Percentiles rank a stretch among this genome's conserved stretches.
These are phyloP conservation scores for Serendipita vermifera DNA, from an alignment of 768 basidiomycete species.

Conservation along the genomic window DNA sequence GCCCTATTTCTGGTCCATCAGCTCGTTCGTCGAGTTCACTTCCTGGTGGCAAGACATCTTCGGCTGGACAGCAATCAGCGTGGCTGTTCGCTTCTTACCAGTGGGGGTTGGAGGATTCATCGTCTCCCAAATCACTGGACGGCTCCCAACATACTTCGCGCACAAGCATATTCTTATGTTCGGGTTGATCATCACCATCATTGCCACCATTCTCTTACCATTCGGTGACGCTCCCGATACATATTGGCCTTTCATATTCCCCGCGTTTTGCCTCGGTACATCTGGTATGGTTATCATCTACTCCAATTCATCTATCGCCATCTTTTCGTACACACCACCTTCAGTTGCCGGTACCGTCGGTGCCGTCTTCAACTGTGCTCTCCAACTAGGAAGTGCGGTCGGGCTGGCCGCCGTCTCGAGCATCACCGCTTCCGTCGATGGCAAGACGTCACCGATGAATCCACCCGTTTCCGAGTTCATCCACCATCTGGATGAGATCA, in stretches of 20 bases:
- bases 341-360: constrained; percentile 40
- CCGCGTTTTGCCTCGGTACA: constrained; percentile 37
- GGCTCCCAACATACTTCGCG: constrained; percentile 23
- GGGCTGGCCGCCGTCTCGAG: constrained; percentile 37
- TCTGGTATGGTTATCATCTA: constrained; percentile 34
- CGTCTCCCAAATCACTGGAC: constrained; percentile 28
- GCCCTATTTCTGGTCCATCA: constrained; percentile 24
- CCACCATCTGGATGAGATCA: no score
- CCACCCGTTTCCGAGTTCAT: no score
- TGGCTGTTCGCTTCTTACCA: constrained; percentile 13
- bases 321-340: constrained; percentile 35
- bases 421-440: constrained; percentile 32
- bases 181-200: constrained; percentile 28
- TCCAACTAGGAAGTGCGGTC: constrained; percentile 40
- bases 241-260: constrained; percentile 38
- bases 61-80: constrained; percentile 13
- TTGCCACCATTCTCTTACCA: constrained; percentile 31
- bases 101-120: constrained; percentile 28
- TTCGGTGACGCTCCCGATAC: constrained; percentile 26
- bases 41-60: constrained; percentile 8
- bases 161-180: constrained; percentile 34
- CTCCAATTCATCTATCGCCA: constrained; percentile 37
- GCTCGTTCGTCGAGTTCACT: constrained; percentile 9
- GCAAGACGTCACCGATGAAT: no score
- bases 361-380: constrained; percentile 41